Percentiles rank a stretch among this genome's conserved stretches.
phyloP scores from a whole-genome alignment of 345 rosid species.

The Bruguiera sexangula region DNA sequence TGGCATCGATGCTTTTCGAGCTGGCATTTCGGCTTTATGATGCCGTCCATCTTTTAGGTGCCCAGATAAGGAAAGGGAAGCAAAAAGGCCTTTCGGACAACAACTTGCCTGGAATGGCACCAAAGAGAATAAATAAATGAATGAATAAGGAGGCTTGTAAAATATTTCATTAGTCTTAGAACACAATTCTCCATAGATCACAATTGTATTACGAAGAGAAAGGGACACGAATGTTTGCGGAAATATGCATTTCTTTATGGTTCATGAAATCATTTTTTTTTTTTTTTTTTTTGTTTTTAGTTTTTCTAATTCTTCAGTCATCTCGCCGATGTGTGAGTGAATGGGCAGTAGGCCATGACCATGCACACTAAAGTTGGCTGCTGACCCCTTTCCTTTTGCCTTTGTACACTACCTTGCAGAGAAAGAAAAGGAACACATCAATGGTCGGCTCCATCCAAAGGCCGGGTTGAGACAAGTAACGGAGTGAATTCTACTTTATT shows the following conservation, averaged over 20 bases:
- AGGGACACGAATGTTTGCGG: too few species aligned
- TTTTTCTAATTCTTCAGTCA: background rate
- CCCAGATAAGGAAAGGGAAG: background rate
- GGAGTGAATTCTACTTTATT: background rate
- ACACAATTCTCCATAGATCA: too few species aligned
- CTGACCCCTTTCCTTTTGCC: background rate
- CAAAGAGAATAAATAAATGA: too few species aligned
- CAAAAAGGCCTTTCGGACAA: background rate
- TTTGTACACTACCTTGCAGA: background rate
- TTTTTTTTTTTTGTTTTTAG: background rate
- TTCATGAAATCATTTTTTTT: background rate
- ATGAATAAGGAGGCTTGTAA: too few species aligned
- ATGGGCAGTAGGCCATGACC: background rate
- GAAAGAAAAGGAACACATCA: background rate
- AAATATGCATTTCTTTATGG: too few species aligned
- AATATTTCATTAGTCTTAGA: too few species aligned
- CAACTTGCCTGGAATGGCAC: background rate
- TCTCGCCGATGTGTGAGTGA: background rate
- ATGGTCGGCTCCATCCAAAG: background rate
- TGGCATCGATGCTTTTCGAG: background rate
- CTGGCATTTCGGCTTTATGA: background rate
- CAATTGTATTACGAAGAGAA: too few species aligned
- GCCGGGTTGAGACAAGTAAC: background rate
- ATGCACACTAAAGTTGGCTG: background rate
- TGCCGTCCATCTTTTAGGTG: background rate